Conservation (phyloP, 2,329 filamentous ascomycete species). For the Hypoxylon sp. region DNA sequence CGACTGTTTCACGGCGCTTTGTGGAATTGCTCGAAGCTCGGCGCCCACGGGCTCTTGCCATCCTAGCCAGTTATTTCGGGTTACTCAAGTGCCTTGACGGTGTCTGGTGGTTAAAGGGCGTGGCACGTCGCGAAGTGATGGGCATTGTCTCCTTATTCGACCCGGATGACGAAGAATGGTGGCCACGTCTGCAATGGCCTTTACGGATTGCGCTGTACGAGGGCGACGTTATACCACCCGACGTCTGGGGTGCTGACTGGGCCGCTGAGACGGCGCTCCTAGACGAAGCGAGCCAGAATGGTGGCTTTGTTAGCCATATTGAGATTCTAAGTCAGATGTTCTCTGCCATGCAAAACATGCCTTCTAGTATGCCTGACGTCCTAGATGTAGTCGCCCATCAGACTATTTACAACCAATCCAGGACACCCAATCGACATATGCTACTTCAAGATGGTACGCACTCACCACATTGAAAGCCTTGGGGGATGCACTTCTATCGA, state of each 20-base stretch:
- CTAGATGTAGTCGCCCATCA: conserved; percentile 39
- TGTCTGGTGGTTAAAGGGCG: conserved; percentile 79
- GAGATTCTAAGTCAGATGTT: conserved; percentile 63
- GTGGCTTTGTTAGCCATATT: conserved; percentile 61
- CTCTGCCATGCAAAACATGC: conserved; percentile 52
- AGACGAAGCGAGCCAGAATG: conserved; percentile 50
- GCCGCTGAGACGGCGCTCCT: conserved; percentile 60
- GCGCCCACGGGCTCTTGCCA: conserved; percentile 73
- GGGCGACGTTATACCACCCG: conserved; percentile 66
- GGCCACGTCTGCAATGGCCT: conserved; percentile 74
- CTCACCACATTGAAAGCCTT: conserved; percentile 29
- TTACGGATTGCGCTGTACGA: conserved; percentile 72
- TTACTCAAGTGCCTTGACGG: conserved; percentile 73
- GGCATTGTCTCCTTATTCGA: conserved; percentile 74
- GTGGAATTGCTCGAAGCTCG: conserved; percentile 72
- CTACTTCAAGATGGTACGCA: conserved; percentile 22
- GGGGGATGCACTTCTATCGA: neutral
- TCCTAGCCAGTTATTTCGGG: conserved; percentile 77
- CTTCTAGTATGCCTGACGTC: conserved; percentile 44
- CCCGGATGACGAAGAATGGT: conserved; percentile 69
- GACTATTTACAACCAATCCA: conserved; percentile 26
- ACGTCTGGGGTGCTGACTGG: conserved; percentile 71
- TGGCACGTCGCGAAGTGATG: conserved; percentile 75
- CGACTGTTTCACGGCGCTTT: conserved; percentile 73
- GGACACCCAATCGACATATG: conserved; percentile 19